Conservation (phyloP, 371 early-diverging fungal genomes). For the Capillidium rhysosporum region DNA sequence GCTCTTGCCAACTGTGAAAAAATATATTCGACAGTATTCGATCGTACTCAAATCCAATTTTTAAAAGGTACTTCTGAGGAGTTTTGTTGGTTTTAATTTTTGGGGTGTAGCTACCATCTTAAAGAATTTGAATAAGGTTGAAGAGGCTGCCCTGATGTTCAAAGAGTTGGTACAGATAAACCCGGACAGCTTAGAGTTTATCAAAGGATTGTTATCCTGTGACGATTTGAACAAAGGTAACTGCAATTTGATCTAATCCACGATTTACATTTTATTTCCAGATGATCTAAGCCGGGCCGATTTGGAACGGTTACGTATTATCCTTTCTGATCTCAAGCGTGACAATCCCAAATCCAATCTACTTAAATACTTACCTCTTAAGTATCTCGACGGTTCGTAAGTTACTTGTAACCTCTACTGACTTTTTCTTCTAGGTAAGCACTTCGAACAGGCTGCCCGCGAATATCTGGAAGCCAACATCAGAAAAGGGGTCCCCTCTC, state of each 20-base stretch:
- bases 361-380: slow-evolving; percentile 49
- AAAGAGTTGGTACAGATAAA: slow-evolving; percentile 51
- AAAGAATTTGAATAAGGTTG: slow-evolving; percentile 33
- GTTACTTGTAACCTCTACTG: no score
- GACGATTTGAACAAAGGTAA: slow-evolving; percentile 15
- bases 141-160: slow-evolving; percentile 58
- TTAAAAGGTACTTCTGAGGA: slow-evolving; percentile 21
- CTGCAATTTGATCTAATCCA: not conserved
- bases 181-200: slow-evolving; percentile 53
- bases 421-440: slow-evolving; percentile 13
- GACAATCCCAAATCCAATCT: slow-evolving; percentile 69
- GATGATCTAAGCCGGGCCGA: slow-evolving; percentile 16
- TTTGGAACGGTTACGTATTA: slow-evolving; percentile 13
- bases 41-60: slow-evolving; percentile 46
- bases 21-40: slow-evolving; percentile 47
- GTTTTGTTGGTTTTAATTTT: not conserved
- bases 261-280: not conserved
- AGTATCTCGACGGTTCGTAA: slow-evolving; percentile 19
- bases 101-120: slow-evolving; percentile 22
- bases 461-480: slow-evolving; percentile 44
- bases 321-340: slow-evolving; percentile 35
- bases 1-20: slow-evolving; percentile 57
- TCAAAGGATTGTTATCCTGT: slow-evolving; percentile 36
- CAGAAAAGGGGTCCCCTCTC: slow-evolving; percentile 80
- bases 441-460: slow-evolving; percentile 39